phyloP scores from a whole-genome alignment of 441 rosid genomes.

The Brassica hybrid region DNA sequence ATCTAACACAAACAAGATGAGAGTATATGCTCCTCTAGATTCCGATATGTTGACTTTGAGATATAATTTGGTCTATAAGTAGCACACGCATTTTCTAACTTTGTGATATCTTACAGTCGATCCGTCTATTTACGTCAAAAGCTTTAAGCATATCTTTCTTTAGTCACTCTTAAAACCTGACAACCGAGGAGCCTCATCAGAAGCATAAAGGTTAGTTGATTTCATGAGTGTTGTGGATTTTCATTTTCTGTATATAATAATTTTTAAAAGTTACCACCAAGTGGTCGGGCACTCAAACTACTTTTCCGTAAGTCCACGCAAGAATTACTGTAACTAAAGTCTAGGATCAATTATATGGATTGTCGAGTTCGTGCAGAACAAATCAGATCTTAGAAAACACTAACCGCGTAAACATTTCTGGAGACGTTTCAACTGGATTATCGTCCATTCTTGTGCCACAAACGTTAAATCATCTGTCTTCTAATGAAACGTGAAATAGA shows the following conservation, averaged over 20 bases:
- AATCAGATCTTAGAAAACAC: background rate
- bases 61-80: constrained; percentile 28
- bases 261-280: background rate
- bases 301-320: background rate
- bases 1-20: constrained; percentile 26
- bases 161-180: background rate
- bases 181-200: background rate
- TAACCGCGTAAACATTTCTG: background rate
- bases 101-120: constrained; percentile 16
- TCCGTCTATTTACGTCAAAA: background rate
- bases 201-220: constrained; percentile 15
- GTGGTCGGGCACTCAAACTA: background rate
- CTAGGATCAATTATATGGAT: background rate
- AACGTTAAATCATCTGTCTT: background rate
- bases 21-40: constrained; percentile 22
- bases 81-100: constrained; percentile 24
- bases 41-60: constrained; percentile 31
- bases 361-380: constrained; percentile 1
- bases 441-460: background rate
- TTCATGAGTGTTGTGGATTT: constrained; percentile 4
- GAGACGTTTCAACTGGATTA: background rate
- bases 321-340: background rate
- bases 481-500: background rate
- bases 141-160: constrained; percentile 1
- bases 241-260: background rate